phyloP scores from a whole-genome alignment of 176 grass and related monocot species.

The Raddia guianensis region DNA sequence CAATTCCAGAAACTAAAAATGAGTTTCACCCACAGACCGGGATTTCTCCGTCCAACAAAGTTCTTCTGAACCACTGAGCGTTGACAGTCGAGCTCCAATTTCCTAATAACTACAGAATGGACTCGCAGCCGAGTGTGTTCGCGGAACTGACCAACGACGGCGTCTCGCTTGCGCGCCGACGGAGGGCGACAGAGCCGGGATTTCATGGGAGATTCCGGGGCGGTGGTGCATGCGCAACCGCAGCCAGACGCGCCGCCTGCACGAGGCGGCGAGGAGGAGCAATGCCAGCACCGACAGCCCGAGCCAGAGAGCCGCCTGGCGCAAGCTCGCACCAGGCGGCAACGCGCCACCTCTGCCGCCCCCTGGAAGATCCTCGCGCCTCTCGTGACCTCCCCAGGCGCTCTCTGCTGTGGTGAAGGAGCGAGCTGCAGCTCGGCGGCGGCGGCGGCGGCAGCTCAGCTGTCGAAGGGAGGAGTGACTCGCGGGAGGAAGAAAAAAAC shows the following conservation, averaged over 20 bases:
- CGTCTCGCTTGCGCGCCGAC: not conserved
- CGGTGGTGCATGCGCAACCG: not conserved
- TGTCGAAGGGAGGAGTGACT: not conserved
- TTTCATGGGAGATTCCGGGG: not conserved
- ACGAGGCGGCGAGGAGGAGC: not conserved
- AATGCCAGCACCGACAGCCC: conserved; percentile 26
- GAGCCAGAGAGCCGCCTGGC: conserved; percentile 9
- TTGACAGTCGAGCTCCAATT: not conserved
- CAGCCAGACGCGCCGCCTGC: not conserved
- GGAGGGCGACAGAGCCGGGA: not conserved
- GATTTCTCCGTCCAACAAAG: not conserved
- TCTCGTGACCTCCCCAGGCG: not conserved
- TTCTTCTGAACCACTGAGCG: not conserved
- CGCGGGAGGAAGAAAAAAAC: conserved; percentile 36
- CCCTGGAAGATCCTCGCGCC: not conserved
- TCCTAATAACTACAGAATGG: not conserved
- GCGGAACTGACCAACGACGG: not conserved
- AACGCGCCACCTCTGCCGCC: not conserved
- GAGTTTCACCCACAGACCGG: not conserved
- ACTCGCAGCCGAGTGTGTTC: not conserved
- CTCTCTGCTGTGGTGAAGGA: not conserved
- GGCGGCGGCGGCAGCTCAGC: conserved; percentile 28
- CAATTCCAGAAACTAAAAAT: too few species aligned
- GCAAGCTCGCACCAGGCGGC: not conserved
- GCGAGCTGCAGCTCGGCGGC: conserved; percentile 3